A percentile compares a stretch with the other conserved stretches of the same genome.
These are phyloP conservation scores for Aegilops umbellulata DNA, from an alignment of 176 grass and related monocot species.

Conservation along the genomic window DNA sequence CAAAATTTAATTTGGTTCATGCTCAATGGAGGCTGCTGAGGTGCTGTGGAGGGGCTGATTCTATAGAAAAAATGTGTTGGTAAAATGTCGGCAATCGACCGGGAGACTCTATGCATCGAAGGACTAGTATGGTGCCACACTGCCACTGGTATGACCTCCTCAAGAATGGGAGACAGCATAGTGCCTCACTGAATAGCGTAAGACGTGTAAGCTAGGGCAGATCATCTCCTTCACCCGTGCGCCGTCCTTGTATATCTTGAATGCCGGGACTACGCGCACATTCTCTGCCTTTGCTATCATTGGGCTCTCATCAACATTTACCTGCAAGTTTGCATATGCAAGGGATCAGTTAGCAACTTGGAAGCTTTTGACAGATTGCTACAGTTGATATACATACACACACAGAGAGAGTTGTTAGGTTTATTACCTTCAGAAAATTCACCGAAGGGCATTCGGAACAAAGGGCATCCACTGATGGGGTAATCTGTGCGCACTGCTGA, in stretches of 20 bases:
- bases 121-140: neutral
- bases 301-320: constrained; percentile 51
- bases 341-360: neutral
- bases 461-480: constrained; percentile 50
- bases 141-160: constrained; percentile 12
- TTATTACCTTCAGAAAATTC: constrained; percentile 79
- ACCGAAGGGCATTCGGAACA: constrained; percentile 50
- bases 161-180: constrained; percentile 57
- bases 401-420: neutral
- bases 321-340: constrained; percentile 35
- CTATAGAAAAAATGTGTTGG: constrained; percentile 31
- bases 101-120: constrained; percentile 25
- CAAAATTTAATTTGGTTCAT: constrained; percentile 39
- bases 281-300: constrained; percentile 56
- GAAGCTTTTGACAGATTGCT: neutral
- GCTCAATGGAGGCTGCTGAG: constrained; percentile 39
- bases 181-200: constrained; percentile 64
- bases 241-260: constrained; percentile 77
- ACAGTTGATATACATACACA: neutral
- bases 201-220: constrained; percentile 47
- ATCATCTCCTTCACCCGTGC: constrained; percentile 70
- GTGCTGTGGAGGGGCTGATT: constrained; percentile 41
- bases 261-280: constrained; percentile 49
- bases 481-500: constrained; percentile 45
- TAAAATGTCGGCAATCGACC: constrained; percentile 29